Conservation (phyloP, 352 stramenopile genomes). For the Globisporangium heterothallicum region DNA sequence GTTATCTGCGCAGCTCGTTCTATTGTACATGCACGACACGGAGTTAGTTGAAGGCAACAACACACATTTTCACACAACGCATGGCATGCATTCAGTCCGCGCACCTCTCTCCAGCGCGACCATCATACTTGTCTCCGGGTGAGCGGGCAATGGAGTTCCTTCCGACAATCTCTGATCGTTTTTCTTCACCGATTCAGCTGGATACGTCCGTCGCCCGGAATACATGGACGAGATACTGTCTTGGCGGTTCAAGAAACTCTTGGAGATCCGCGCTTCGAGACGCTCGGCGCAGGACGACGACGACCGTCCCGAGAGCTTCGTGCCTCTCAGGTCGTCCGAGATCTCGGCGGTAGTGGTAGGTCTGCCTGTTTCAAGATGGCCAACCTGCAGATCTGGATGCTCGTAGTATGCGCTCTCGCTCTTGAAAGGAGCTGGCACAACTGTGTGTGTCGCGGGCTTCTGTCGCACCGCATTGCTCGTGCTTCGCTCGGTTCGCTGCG, state of each 20-base stretch:
- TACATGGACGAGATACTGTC: conserved; percentile 47
- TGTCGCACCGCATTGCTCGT: conserved; percentile 1
- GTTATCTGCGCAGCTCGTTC: not conserved
- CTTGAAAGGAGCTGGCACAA: not conserved
- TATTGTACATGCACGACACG: conserved; percentile 4
- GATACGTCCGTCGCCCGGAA: conserved; percentile 60
- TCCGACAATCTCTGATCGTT: conserved; percentile 42
- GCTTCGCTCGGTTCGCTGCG: conserved; percentile 6
- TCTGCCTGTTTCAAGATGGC: conserved; percentile 1
- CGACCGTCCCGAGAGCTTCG: conserved; percentile 22
- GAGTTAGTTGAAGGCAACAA: conserved; percentile 17
- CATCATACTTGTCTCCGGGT: conserved; percentile 34
- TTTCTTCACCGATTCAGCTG: conserved; percentile 48
- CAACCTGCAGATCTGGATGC: not conserved
- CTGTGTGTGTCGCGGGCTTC: conserved; percentile 1
- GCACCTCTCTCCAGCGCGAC: conserved; percentile 24
- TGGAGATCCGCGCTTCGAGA: conserved; percentile 64
- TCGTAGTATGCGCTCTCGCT: conserved; percentile 13
- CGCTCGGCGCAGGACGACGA: conserved; percentile 41
- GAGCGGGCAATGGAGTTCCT: conserved; percentile 7
- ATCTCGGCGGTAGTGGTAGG: conserved; percentile 9
- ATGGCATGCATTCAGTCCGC: not conserved
- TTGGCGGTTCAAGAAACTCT: conserved; percentile 31
- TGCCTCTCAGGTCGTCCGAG: conserved; percentile 14
- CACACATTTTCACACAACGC: not conserved